phyloP scores from a whole-genome alignment of 306 rosid species.

The Cicer bijugum region DNA sequence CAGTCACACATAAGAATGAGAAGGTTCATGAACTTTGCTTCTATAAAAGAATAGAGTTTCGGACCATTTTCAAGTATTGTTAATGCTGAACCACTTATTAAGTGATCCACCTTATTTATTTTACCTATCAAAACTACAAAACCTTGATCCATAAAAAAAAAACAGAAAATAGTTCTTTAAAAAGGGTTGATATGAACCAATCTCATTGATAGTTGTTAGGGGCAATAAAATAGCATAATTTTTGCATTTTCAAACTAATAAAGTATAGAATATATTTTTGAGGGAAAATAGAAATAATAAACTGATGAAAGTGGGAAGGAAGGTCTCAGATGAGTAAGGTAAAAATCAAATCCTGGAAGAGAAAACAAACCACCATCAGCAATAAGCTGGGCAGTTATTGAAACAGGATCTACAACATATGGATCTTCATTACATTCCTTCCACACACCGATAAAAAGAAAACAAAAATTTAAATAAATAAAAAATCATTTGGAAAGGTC shows the following conservation, averaged over 20 bases:
- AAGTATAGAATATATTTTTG: neutral
- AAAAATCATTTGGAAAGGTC: too few species aligned
- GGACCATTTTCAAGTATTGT: too few species aligned
- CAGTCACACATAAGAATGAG: neutral
- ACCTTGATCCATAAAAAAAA: too few species aligned
- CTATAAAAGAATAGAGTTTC: too few species aligned
- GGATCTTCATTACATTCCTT: slow-evolving; percentile 55
- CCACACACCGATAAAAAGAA: neutral
- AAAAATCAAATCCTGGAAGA: slow-evolving; percentile 51
- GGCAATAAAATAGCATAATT: neutral
- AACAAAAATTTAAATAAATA: neutral
- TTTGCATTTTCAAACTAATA: neutral
- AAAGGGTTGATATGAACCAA: too few species aligned
- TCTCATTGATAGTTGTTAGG: too few species aligned
- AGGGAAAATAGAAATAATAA: too few species aligned
- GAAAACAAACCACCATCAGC: slow-evolving; percentile 53
- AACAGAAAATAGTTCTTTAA: too few species aligned
- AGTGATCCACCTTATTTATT: too few species aligned
- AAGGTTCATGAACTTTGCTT: too few species aligned
- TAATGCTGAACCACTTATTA: too few species aligned
- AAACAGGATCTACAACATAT: slow-evolving; percentile 44
- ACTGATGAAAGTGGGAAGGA: slow-evolving; percentile 6
- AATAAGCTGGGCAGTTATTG: slow-evolving; percentile 56
- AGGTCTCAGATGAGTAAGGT: slow-evolving; percentile 75
- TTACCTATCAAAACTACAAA: too few species aligned